Evolutionary conservation across 495 filamentous ascomycete genomes (phyloP), one percentile per base, ranked within the genome.

Genomic region (Stereocaulon alpinum): DNA sequence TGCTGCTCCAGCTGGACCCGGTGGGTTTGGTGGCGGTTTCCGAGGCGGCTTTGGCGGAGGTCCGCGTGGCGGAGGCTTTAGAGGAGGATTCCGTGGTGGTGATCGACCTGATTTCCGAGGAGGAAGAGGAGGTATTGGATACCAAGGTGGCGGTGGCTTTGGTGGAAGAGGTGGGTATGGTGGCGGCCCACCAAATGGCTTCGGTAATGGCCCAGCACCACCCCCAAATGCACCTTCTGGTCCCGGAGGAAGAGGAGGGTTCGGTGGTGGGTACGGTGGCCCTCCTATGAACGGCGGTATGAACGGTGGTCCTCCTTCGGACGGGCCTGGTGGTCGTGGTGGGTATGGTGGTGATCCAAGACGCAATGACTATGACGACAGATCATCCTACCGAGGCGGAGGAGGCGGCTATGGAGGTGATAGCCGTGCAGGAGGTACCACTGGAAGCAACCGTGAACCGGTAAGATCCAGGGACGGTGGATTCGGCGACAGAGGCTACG

Each of bases 191-290:
- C 61, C 70, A 20, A 74, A 75, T 55, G 74, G 74, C 14, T 71
- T 61, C 57, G 71, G 70, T 64, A 62, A 61, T 54, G 67, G 64
- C 44, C 72, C 71, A 55, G 72, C 70, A 50, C 76, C 87, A 52
- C 87, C 87, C 55, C 83, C 86, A 30, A 89, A 89, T 68, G 88
- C 88, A 37, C 88, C 88, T 24, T 85, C 86, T 62, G 88, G 88
- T 34, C 88, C 87, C n/a, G 82, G 87, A 58, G 84, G 82, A 66
- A 74, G 79, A 42, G 77, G 77, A 60, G 80, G 77, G 3, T 61
- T 44, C 58, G 78, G 78, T 34, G 75, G 68, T 61, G 70, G 70
- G 29, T 63, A 70, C 44, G 71, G 73, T 62, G 76, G 74, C 63
- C 72, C 65, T 47, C 63, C 63, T 44, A 10, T 51, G 30, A 67